phyloP scores from a whole-genome alignment of 352 stramenopile genomes.

The Phytopythium mirpurense region DNA sequence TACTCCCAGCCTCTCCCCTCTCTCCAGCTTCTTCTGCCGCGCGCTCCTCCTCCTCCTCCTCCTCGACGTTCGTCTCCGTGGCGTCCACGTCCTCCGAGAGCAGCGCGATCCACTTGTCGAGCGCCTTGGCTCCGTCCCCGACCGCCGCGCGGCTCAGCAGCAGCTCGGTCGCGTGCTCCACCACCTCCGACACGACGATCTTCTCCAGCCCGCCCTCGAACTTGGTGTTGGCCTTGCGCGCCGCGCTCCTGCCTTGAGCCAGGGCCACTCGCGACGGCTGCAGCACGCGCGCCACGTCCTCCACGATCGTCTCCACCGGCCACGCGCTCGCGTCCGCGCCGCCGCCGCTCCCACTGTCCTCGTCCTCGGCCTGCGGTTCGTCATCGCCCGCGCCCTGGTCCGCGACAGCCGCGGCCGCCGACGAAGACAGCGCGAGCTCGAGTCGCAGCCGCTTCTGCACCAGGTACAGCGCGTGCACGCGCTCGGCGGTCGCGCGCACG shows the following conservation, averaged over 20 bases:
- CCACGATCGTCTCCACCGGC: constrained; percentile 18
- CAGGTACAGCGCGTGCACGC: constrained; percentile 36
- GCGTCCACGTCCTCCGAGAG: constrained; percentile 16
- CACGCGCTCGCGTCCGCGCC: constrained; percentile 1
- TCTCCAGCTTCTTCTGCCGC: constrained; percentile 7
- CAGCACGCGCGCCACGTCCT: constrained; percentile 31
- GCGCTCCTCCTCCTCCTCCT: constrained; percentile 3
- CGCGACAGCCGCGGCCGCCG: not conserved
- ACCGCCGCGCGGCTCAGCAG: constrained; percentile 39
- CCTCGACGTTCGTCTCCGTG: constrained; percentile 9
- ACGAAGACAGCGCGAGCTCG: constrained; percentile 25
- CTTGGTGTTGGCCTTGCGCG: constrained; percentile 16
- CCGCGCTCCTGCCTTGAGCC: constrained; percentile 12
- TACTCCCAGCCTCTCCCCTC: too few relatives aligned
- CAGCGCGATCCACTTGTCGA: constrained; percentile 43
- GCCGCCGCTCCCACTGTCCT: not conserved
- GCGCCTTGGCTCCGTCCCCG: constrained; percentile 18
- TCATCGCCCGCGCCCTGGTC: constrained; percentile 6
- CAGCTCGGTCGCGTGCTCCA: constrained; percentile 65
- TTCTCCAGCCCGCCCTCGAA: constrained; percentile 25
- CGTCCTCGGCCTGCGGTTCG: constrained; percentile 7
- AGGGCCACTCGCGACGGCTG: constrained; percentile 21
- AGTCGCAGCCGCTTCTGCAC: constrained; percentile 40
- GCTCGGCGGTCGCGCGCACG: constrained; percentile 16
- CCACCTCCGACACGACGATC: constrained; percentile 43